Evolutionary conservation across 495 filamentous ascomycete species (phyloP), one percentile per base, ranked within the genome.

Genomic region (Penicillium tannophilum): DNA sequence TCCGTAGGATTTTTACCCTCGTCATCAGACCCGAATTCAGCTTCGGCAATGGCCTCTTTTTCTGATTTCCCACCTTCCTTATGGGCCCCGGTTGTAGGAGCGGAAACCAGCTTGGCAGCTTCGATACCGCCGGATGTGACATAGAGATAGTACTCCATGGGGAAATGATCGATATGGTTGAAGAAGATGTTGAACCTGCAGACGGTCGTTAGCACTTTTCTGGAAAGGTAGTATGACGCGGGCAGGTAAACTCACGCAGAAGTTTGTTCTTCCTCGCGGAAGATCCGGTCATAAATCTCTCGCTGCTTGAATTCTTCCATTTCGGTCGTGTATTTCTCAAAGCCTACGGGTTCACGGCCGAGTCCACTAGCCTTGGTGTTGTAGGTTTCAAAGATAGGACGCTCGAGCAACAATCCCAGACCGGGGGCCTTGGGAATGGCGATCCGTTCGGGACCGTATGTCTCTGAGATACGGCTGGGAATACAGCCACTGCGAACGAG

Each of bases 351-450:
- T 41, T 88, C 81, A 35, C 91, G 80, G 0, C 80, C 81, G 42
- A 82, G 79, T 41, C 79, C 73, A 6, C 74, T 72, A 0, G 77
- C 81, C 44, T 85, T 80, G 45, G 75, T 72, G 67, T 97, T 98
- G 68, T 96, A 97, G 46, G 70, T 83, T 46, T 91, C 87, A 62
- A 99, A 98, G 1, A 97, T 88, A 24, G 94, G 94, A 7, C 89
- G 78, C 67, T 98, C 95, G 12, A 99, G 82, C 45, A 97, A 79
- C 16, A 99, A 77, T 0, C 94, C 94, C 14, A 98, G 74, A 0
- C 90, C 87, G 0, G 94, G 94, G 2, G 92, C 94, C 76, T 98
- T 98, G 39, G 93, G 95, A 55, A 99, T 95, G 47, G 86, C 86
- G 60, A 96, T 84, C n/a, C 83, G 84, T 4, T 79, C 73, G 1